phyloP scores from a whole-genome alignment of 2,329 filamentous ascomycete species.

The Fusarium sp. region DNA sequence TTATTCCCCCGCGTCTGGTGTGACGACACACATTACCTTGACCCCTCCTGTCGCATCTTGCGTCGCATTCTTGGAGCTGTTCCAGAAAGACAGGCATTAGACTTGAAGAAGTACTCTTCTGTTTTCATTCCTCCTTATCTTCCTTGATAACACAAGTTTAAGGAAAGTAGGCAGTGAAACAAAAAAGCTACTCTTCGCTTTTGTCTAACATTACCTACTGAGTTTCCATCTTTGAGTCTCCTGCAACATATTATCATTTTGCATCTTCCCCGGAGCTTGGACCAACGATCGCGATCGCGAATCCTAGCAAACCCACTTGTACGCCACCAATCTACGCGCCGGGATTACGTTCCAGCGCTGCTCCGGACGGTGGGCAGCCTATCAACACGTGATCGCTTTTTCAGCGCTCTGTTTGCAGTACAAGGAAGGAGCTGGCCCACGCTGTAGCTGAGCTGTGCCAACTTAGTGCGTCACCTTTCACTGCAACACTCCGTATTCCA shows the following conservation, averaged over 20 bases:
- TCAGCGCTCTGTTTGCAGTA: slow-evolving; percentile 35
- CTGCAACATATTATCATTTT: neutral
- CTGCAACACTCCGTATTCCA: slow-evolving; percentile 1
- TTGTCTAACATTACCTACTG: slow-evolving; percentile 4
- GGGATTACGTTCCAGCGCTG: slow-evolving; percentile 35
- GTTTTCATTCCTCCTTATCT: slow-evolving; percentile 7
- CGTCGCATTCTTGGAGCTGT: slow-evolving; percentile 23
- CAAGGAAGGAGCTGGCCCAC: slow-evolving; percentile 38
- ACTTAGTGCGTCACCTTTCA: slow-evolving; percentile 46
- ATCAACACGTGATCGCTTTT: slow-evolving; percentile 38
- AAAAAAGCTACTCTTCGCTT: neutral
- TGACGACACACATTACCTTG: slow-evolving; percentile 23
- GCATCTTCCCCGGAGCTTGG: slow-evolving; percentile 29
- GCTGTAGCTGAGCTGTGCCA: slow-evolving; percentile 32
- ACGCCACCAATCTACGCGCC: slow-evolving; percentile 27
- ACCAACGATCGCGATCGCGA: slow-evolving; percentile 37
- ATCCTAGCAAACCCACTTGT: slow-evolving; percentile 6
- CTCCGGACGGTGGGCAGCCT: slow-evolving; percentile 13
- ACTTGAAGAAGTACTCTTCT: slow-evolving; percentile 7
- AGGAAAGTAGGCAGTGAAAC: slow-evolving; percentile 20
- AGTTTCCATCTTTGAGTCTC: neutral
- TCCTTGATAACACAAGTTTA: slow-evolving; percentile 14
- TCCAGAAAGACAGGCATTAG: slow-evolving; percentile 6
- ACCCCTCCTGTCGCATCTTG: slow-evolving; percentile 25
- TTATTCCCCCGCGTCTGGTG: slow-evolving; percentile 27